These are phyloP conservation scores for Pezicula rhizophila DNA, from an alignment of 2,329 filamentous ascomycete genomes.

Conservation along the genomic window DNA sequence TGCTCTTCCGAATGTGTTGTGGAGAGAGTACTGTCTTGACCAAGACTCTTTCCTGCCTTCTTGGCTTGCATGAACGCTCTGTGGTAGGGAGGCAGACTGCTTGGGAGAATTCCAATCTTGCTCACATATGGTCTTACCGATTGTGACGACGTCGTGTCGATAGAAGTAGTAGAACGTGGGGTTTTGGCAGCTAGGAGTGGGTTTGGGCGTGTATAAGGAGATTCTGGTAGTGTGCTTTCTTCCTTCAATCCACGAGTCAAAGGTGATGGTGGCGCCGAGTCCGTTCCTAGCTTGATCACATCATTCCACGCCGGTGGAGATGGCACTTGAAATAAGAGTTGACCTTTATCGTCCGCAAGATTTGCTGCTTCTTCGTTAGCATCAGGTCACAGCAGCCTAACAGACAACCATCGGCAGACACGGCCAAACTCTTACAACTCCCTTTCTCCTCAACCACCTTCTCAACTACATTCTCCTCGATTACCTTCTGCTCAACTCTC, in stretches of 20 bases:
- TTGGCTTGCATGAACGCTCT: conserved; percentile 79
- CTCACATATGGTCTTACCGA: conserved; percentile 42
- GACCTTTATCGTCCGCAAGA: conserved; percentile 25
- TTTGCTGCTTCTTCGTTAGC: conserved; percentile 22
- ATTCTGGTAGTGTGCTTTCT: not conserved
- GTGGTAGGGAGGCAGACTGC: conserved; percentile 85
- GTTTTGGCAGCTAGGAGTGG: conserved; percentile 23
- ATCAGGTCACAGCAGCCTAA: not conserved
- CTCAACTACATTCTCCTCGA: too few species aligned
- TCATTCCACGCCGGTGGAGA: conserved; percentile 48
- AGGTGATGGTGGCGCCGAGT: conserved; percentile 14
- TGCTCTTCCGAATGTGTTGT: conserved; percentile 34
- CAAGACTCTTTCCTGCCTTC: conserved; percentile 46
- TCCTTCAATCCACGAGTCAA: conserved; percentile 4
- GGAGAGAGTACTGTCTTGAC: conserved; percentile 17
- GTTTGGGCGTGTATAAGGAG: conserved; percentile 13
- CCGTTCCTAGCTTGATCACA: conserved; percentile 22
- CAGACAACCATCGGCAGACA: not conserved
- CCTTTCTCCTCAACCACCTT: too few species aligned
- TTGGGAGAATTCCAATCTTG: conserved; percentile 87
- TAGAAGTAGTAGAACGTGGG: conserved; percentile 25
- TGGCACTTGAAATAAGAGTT: conserved; percentile 43
- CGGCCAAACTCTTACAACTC: not conserved
- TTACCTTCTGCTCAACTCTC: too few species aligned
- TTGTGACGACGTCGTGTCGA: conserved; percentile 24